Percentiles rank a stretch among this genome's conserved stretches.
phyloP scores from a whole-genome alignment of 176 grass and related monocot genomes.

The Oryza officinalis region DNA sequence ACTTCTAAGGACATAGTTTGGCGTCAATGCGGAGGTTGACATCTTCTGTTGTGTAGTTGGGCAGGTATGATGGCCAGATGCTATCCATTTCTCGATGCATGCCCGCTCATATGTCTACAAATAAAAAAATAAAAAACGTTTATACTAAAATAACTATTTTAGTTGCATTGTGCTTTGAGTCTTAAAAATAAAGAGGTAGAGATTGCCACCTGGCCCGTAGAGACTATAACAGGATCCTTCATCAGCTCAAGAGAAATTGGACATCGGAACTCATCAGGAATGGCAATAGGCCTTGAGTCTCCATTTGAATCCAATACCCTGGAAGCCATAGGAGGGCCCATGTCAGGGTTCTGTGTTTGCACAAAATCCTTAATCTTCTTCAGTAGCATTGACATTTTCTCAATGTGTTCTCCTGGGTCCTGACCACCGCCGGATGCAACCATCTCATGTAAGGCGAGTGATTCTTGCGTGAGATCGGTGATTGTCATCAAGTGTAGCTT shows the following conservation, averaged over 20 bases:
- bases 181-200: conserved; percentile 19
- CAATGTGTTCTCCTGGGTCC: conserved; percentile 83
- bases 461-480: conserved; percentile 92
- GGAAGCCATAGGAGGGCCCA: conserved; percentile 51
- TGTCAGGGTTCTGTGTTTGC: conserved; percentile 86
- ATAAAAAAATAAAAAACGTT: conserved; percentile 15
- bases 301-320: conserved; percentile 37
- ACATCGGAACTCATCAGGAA: conserved; percentile 92
- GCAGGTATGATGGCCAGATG: conserved; percentile 70
- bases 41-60: conserved; percentile 89
- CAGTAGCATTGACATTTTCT: conserved; percentile 92
- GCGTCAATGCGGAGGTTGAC: conserved; percentile 57
- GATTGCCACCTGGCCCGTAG: conserved; percentile 55
- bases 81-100: conserved; percentile 81
- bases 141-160: conserved; percentile 19
- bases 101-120: conserved; percentile 80
- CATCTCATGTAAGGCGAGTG: conserved; percentile 93
- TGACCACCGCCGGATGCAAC: conserved; percentile 63
- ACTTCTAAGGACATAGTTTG: conserved; percentile 87
- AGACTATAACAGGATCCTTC: conserved; percentile 93
- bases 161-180: not conserved
- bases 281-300: conserved; percentile 31
- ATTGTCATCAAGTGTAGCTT: conserved; percentile 77
- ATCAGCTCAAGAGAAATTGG: conserved; percentile 95
- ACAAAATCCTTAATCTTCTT: conserved; percentile 98